A percentile compares a stretch with the other conserved stretches of the same genome.
phyloP scores from a whole-genome alignment of 805 yeast species.

The Clavispora phyllophila region DNA sequence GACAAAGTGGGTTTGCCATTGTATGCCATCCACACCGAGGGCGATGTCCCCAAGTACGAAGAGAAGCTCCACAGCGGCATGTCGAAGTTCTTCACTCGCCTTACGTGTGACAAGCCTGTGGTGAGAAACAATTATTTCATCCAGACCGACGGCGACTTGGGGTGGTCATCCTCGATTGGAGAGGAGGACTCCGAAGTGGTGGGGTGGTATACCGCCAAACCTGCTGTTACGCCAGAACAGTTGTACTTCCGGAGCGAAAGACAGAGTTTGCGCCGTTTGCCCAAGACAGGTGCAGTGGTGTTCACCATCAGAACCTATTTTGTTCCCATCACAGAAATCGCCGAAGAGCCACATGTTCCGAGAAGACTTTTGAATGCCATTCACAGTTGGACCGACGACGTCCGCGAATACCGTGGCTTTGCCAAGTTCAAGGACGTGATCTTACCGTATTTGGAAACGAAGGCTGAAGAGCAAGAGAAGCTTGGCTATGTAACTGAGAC shows the following conservation, averaged over 20 bases:
- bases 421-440: slow-evolving; percentile 47
- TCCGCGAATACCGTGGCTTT: slow-evolving; percentile 56
- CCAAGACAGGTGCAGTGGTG: slow-evolving; percentile 50
- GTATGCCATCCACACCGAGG: slow-evolving; percentile 55
- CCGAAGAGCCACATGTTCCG: slow-evolving; percentile 58
- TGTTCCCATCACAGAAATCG: slow-evolving; percentile 47
- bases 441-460: slow-evolving; percentile 48
- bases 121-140: slow-evolving; percentile 62
- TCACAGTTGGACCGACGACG: slow-evolving; percentile 56
- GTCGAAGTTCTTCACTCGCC: slow-evolving; percentile 59
- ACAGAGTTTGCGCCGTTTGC: slow-evolving; percentile 58
- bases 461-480: slow-evolving; percentile 45
- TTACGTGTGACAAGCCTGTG: slow-evolving; percentile 57
- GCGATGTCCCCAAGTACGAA: slow-evolving; percentile 63
- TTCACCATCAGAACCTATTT: slow-evolving; percentile 65
- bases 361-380: slow-evolving; percentile 56
- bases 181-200: slow-evolving; percentile 44
- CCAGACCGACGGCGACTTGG: slow-evolving; percentile 58
- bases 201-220: slow-evolving; percentile 61
- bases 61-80: slow-evolving; percentile 55
- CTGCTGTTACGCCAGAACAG: slow-evolving; percentile 42
- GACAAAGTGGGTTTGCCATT: slow-evolving; percentile 57
- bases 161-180: slow-evolving; percentile 65
- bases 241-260: slow-evolving; percentile 60
- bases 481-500: slow-evolving; percentile 35